phyloP scores from a whole-genome alignment of 768 basidiomycete species.

The Macrocybe gigantea region DNA sequence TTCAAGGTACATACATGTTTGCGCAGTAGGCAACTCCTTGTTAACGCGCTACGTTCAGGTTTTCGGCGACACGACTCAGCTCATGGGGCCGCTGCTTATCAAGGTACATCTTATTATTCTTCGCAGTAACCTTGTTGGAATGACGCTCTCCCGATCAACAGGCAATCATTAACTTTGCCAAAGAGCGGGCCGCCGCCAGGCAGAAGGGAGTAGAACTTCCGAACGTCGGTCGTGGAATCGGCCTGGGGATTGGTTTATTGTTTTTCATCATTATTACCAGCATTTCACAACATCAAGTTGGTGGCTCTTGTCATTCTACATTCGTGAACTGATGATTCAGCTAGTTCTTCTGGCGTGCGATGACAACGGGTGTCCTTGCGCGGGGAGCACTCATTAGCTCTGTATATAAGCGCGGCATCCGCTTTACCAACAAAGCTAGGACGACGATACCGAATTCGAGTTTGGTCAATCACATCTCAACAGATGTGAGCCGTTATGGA shows the following conservation, averaged over 20 bases:
- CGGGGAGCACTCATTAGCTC: constrained; percentile 63
- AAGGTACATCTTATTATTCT: constrained; percentile 30
- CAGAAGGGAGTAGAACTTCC: constrained; percentile 26
- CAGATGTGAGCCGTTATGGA: constrained; percentile 43
- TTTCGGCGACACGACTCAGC: constrained; percentile 52
- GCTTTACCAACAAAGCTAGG: constrained; percentile 61
- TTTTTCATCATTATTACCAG: constrained; percentile 43
- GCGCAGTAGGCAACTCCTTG: background rate
- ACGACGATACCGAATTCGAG: constrained; percentile 55
- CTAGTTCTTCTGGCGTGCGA: constrained; percentile 68
- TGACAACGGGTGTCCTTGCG: constrained; percentile 59
- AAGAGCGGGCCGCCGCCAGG: constrained; percentile 36
- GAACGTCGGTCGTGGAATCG: constrained; percentile 50
- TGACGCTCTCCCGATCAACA: constrained; percentile 11
- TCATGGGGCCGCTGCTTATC: constrained; percentile 59
- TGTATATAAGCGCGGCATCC: constrained; percentile 65
- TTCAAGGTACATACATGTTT: constrained; percentile 40
- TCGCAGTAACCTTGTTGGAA: background rate
- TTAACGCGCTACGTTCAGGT: constrained; percentile 31
- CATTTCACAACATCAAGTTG: constrained; percentile 58
- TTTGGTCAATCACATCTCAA: constrained; percentile 56
- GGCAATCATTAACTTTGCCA: constrained; percentile 58
- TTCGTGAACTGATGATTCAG: constrained; percentile 1
- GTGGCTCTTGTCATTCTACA: background rate
- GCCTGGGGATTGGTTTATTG: constrained; percentile 52